Percentiles rank a stretch among this genome's conserved stretches.
phyloP scores from a whole-genome alignment of 2,329 filamentous ascomycete species.

The Cladosporium sp. region DNA sequence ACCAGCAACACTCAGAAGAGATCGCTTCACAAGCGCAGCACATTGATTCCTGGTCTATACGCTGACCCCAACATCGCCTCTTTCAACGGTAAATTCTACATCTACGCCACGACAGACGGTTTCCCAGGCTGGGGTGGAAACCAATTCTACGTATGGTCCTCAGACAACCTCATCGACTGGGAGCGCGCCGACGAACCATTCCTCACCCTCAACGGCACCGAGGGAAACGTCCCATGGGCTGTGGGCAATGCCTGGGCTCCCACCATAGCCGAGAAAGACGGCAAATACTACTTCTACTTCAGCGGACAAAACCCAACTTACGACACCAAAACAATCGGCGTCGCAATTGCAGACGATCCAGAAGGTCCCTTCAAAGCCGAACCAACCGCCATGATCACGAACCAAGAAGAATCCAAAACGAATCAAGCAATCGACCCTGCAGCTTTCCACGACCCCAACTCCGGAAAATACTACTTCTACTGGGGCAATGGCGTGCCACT shows the following conservation, averaged over 20 bases:
- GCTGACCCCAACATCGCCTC: conserved; percentile 47
- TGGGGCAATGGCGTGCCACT: conserved; percentile 39
- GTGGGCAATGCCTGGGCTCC: conserved; percentile 36
- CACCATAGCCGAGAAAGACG: conserved; percentile 22
- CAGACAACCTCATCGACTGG: conserved; percentile 41
- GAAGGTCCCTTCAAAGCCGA: conserved; percentile 26
- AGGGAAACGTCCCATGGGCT: conserved; percentile 37
- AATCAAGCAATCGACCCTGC: conserved; percentile 27
- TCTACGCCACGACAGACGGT: conserved; percentile 47
- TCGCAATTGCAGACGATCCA: conserved; percentile 23
- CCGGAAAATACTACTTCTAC: conserved; percentile 26
- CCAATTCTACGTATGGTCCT: conserved; percentile 47
- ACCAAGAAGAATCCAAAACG: conserved; percentile 22
- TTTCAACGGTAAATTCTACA: conserved; percentile 43
- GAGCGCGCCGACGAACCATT: conserved; percentile 38
- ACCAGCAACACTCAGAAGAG: conserved; percentile 11
- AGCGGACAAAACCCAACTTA: conserved; percentile 27
- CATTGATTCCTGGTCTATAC: conserved; percentile 20
- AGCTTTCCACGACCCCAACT: conserved; percentile 23
- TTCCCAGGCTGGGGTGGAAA: conserved; percentile 43
- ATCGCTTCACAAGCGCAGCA: conserved; percentile 12
- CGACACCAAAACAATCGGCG: conserved; percentile 27
- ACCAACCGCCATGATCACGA: conserved; percentile 23
- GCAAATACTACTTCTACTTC: conserved; percentile 31
- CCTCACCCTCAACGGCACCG: conserved; percentile 42